phyloP scores from a whole-genome alignment of 768 basidiomycete species.

The Phaeotremella skinneri region DNA sequence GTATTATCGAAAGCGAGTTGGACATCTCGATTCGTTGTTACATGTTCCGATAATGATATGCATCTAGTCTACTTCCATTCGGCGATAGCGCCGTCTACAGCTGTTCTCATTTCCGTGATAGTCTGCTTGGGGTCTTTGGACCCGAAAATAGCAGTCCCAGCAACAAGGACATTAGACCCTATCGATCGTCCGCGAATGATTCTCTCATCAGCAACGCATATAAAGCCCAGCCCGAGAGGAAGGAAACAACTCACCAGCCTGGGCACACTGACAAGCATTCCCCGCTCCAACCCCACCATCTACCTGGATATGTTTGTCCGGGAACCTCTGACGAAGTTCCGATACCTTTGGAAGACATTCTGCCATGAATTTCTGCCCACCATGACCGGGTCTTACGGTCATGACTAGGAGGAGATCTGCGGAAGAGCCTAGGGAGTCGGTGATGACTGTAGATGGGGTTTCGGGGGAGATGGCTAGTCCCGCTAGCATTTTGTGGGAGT shows the following conservation, averaged over 20 bases:
- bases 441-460: slow-evolving; percentile 82
- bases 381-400: slow-evolving; percentile 94
- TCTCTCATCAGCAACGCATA: not conserved
- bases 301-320: slow-evolving; percentile 93
- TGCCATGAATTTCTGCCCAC: slow-evolving; percentile 94
- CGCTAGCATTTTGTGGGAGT: slow-evolving; percentile 80
- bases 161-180: slow-evolving; percentile 98
- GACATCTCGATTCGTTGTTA: too few relatives aligned
- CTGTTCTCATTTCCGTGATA: slow-evolving; percentile 54
- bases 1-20: too few relatives aligned
- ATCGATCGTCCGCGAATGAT: slow-evolving; percentile 4
- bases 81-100: slow-evolving; percentile 22
- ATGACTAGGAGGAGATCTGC: slow-evolving; percentile 97
- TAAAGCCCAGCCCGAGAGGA: not conserved
- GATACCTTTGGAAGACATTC: slow-evolving; percentile 89
- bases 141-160: slow-evolving; percentile 91
- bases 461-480: slow-evolving; percentile 96
- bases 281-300: slow-evolving; percentile 95
- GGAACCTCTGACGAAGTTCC: slow-evolving; percentile 85
- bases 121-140: slow-evolving; percentile 74
- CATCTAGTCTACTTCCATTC: slow-evolving; percentile 10
- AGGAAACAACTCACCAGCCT: slow-evolving; percentile 66
- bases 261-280: slow-evolving; percentile 80
- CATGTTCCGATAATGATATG: not conserved
- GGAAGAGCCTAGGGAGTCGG: slow-evolving; percentile 73